phyloP scores from a whole-genome alignment of 257 asterid species.

The Solanum chaucha region DNA sequence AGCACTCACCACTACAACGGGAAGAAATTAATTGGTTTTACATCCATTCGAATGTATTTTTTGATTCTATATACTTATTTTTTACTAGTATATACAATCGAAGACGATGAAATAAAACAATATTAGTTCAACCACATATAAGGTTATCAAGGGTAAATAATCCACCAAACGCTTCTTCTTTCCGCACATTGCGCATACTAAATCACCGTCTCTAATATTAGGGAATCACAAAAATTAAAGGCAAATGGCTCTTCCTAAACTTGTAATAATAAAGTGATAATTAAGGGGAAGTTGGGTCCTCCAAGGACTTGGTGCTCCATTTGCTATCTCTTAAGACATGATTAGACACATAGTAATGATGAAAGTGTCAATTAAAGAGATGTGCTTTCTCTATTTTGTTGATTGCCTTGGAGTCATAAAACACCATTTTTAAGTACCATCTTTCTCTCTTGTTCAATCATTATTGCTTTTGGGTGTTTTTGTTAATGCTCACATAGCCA shows the following conservation, averaged over 20 bases:
- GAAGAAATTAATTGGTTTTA: background rate
- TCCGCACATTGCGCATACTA: fast-evolving
- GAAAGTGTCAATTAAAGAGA: slow-evolving; percentile 9
- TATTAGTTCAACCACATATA: background rate
- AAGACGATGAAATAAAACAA: background rate
- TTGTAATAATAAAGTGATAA: background rate
- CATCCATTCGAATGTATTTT: background rate
- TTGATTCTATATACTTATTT: background rate
- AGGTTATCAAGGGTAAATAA: background rate
- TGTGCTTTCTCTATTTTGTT: slow-evolving; percentile 1
- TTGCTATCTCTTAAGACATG: slow-evolving; percentile 10
- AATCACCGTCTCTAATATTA: background rate
- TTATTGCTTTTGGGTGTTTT: background rate
- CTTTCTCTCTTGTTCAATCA: background rate
- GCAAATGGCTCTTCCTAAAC: background rate
- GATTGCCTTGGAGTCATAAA: slow-evolving; percentile 16
- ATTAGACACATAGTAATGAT: slow-evolving; percentile 25
- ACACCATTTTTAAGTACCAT: background rate
- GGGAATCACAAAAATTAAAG: background rate
- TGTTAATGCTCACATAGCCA: background rate
- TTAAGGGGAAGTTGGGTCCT: background rate
- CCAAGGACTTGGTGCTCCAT: slow-evolving; percentile 24
- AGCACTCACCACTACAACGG: background rate
- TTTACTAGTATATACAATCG: background rate
- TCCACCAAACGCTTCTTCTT: background rate